Base-by-base conservation (phyloP, 257 asterid genomes). In the Penstemon newberryi region DNA sequence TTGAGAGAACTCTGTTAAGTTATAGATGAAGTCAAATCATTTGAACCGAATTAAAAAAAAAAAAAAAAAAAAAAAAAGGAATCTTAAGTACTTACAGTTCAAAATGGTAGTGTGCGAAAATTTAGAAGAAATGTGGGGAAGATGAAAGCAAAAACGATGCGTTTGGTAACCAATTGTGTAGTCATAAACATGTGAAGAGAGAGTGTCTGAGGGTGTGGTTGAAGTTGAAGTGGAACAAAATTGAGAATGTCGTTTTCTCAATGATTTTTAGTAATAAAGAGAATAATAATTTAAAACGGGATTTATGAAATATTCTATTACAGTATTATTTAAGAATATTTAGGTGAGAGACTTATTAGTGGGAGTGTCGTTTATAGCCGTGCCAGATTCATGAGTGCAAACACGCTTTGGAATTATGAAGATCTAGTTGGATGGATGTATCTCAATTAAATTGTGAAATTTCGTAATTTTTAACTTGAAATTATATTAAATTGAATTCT, bases 171-270 rank as follows among this genome's bases (percentile, higher is more conserved):
- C 41, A 77, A 42, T 38, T 72, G 25, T 61, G n/a, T 3, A 15
- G 42, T 10, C 54, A 49, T 25, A 60, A 37, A 44, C 71, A 67
- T 57, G 57, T 37, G 65, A 60, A 25, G 74, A 47, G 56, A 49
- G 19, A 49, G 25, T 37, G 58, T 40, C 60, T 12, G 12, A 46
- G 15, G 4, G 6, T 12, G 40, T 65, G 43, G 3, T 13, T 59
- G n/a, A n/a, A 25, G 0, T 15, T 25, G 75, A 66, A 77, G 58
- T 11, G 63, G 63, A 54, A 53, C 36, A 60, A 61, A 62, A 42
- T 13, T 37, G 61, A 47, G 67, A 70, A 73, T 70, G 84, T 70
- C 75, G 19, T 73, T 69, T 69, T 73, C 72, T 59, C 10, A 3
- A 49, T 44, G 12, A 47, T 18, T 45, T 18, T 41, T 37, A 10